Conservation (phyloP, 371 early-diverging fungal genomes). For the Apophysomyces elegans region DNA sequence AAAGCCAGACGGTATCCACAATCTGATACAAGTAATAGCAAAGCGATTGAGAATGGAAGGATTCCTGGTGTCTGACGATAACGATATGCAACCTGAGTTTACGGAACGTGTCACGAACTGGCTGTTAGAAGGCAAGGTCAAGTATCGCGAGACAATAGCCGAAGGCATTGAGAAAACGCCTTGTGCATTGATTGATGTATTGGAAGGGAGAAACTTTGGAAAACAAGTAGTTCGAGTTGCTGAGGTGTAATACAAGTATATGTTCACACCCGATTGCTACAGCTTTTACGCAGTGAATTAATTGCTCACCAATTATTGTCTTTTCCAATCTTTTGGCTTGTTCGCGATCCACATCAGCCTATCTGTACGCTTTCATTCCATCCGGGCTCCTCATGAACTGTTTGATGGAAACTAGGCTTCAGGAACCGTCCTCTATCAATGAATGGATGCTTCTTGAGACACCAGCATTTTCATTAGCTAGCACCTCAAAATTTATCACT, state of each 20-base stretch:
- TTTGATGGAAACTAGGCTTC: too few species aligned
- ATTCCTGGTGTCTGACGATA: slow-evolving; percentile 54
- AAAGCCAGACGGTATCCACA: slow-evolving; percentile 32
- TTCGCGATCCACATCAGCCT: too few species aligned
- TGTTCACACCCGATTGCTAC: too few species aligned
- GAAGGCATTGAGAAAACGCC: slow-evolving; percentile 79
- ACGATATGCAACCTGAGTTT: slow-evolving; percentile 50
- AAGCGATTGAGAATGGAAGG: slow-evolving; percentile 68
- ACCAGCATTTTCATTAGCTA: too few species aligned
- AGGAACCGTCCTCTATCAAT: too few species aligned
- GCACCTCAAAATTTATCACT: too few species aligned
- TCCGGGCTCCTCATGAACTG: too few species aligned
- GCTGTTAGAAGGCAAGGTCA: slow-evolving; percentile 66
- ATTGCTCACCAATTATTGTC: too few species aligned
- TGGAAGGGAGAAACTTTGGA: slow-evolving; percentile 76
- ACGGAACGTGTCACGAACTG: slow-evolving; percentile 53
- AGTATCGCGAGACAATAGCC: slow-evolving; percentile 58
- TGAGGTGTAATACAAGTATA: slow-evolving; percentile 15
- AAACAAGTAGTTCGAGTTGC: slow-evolving; percentile 75
- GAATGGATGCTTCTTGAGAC: too few species aligned
- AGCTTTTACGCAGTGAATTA: too few species aligned
- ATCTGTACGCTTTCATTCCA: too few species aligned
- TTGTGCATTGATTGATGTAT: slow-evolving; percentile 67
- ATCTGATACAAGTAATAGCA: slow-evolving; percentile 36
- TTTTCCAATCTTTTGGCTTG: too few species aligned